Conservation (phyloP, 139 green algal genomes). For the Chlorella sorokiniana region DNA sequence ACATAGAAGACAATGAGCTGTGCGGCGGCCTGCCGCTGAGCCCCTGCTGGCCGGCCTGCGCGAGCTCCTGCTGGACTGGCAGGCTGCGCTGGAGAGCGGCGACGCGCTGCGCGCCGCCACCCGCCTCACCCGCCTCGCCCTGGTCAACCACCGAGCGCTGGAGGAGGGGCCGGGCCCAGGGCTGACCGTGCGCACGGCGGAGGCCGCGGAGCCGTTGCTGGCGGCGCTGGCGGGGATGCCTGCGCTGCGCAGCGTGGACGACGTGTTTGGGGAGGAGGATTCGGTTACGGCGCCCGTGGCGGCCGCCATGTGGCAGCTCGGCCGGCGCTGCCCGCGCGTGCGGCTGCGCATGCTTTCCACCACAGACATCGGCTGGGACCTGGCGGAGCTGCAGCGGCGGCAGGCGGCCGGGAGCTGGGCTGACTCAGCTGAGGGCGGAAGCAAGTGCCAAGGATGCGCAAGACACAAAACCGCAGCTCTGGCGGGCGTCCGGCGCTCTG, state of each 20-base stretch:
- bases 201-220: conserved; percentile 14
- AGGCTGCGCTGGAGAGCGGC: not conserved
- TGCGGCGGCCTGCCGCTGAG: not conserved
- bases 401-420: not conserved
- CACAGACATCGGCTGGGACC: not conserved
- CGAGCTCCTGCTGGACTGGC: conserved; percentile 26
- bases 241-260: not conserved
- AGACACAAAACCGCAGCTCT: too few species aligned
- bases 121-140: not conserved
- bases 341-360: not conserved
- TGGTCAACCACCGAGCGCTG: not conserved
- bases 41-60: conserved; percentile 1
- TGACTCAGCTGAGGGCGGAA: too few species aligned
- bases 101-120: not conserved
- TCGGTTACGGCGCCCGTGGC: conserved; percentile 17
- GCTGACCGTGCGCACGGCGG: not conserved
- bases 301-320: conserved; percentile 26
- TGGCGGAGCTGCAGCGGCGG: not conserved
- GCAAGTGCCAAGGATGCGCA: too few species aligned
- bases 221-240: conserved; percentile 6
- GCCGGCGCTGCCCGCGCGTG: conserved; percentile 5
- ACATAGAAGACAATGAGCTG: conserved; percentile 20
- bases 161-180: not conserved
- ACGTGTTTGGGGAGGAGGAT: conserved; percentile 15
- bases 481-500: too few species aligned